Percentiles rank a stretch among this genome's conserved stretches.
Conservation (phyloP, 345 rosid genomes). For the Citrus hindsii region DNA sequence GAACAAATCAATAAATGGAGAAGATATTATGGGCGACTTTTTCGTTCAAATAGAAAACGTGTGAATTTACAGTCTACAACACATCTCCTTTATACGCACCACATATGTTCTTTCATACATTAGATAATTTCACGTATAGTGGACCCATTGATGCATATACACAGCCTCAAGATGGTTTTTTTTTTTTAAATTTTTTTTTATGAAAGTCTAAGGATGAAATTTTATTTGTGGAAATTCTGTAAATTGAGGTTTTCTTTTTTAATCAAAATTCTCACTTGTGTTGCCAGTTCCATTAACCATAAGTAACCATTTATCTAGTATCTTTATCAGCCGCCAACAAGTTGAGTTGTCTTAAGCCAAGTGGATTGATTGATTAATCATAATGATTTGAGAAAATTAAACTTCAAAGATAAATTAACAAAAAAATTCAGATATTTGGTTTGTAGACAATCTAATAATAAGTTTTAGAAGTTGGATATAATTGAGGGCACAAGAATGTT, state of each 20-base stretch:
- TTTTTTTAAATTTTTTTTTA: no score
- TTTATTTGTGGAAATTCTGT: neutral
- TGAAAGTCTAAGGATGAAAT: no score
- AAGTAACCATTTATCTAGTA: neutral
- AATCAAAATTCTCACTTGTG: neutral
- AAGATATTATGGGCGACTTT: no score
- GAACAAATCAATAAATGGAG: neutral
- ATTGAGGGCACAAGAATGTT: no score
- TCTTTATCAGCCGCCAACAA: neutral
- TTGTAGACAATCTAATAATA: no score
- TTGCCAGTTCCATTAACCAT: no score
- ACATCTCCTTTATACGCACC: neutral
- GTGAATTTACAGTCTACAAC: fast-evolving
- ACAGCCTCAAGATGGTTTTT: no score
- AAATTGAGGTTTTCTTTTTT: neutral
- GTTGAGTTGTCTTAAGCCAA: no score
- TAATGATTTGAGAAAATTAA: no score
- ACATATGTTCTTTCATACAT: neutral
- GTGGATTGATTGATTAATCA: neutral
- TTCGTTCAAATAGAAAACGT: no score
- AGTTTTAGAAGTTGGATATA: no score
- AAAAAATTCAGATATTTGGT: neutral
- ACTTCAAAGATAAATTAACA: neutral
- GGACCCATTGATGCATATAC: fast-evolving
- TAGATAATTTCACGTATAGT: no score